A percentile compares a stretch with the other conserved stretches of the same genome.
These are phyloP conservation scores for Gaillardinia entomophila DNA, from an alignment of 805 yeast species.

Conservation along the genomic window DNA sequence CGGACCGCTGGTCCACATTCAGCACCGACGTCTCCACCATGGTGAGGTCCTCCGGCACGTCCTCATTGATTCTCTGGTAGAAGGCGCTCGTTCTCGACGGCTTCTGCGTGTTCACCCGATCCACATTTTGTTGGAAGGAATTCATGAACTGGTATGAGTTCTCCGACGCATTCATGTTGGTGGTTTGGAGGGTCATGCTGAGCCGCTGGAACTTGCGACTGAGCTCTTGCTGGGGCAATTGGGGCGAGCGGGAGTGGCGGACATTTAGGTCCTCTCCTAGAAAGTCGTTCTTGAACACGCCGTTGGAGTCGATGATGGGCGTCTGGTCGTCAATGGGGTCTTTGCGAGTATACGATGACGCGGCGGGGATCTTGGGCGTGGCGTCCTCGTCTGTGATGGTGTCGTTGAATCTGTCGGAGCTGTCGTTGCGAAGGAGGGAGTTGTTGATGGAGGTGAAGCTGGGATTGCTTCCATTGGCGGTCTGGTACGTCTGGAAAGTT, in stretches of 20 bases:
- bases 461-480: constrained; percentile 20
- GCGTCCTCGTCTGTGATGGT: constrained; percentile 15
- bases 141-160: constrained; percentile 35
- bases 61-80: constrained; percentile 26
- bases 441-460: constrained; percentile 31
- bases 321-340: constrained; percentile 23
- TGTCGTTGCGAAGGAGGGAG: constrained; percentile 19
- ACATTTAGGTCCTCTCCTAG: background rate
- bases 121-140: constrained; percentile 34
- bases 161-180: constrained; percentile 23
- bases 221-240: constrained; percentile 28
- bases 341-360: constrained; percentile 3
- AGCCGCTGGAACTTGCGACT: constrained; percentile 32
- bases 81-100: constrained; percentile 20
- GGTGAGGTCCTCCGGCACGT: constrained; percentile 7
- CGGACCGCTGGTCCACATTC: constrained; percentile 9
- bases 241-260: constrained; percentile 1
- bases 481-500: constrained; percentile 20
- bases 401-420: constrained; percentile 1
- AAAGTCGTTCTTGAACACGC: background rate
- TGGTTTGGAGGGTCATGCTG: constrained; percentile 29
- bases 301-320: constrained; percentile 13
- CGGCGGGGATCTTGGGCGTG: constrained; percentile 23
- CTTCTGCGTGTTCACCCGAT: constrained; percentile 16
- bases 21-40: constrained; percentile 1